Percentiles rank a stretch among this genome's conserved stretches.
Evolutionary conservation across 495 filamentous ascomycete genomes (phyloP).

Genomic region (Parathielavia hyrcaniae): DNA sequence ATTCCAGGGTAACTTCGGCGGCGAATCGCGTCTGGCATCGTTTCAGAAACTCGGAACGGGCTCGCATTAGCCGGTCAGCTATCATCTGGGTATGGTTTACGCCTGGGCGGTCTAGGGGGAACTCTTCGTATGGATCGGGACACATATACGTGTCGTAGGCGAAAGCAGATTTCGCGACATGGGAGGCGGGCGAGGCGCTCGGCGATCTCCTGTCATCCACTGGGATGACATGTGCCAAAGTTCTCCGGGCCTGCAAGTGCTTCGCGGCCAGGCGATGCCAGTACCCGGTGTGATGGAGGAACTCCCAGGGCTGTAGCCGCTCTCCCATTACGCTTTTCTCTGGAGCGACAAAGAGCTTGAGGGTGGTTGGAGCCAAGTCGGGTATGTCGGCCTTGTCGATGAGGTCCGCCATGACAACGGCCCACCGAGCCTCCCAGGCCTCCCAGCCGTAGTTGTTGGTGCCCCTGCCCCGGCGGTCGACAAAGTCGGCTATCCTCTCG

Average conservation of each 20-base stretch:
- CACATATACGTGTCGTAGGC: conserved; percentile 84
- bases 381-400: conserved; percentile 56
- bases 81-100: conserved; percentile 62
- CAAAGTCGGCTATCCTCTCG: conserved; percentile 60
- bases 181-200: conserved; percentile 58
- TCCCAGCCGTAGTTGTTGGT: conserved; percentile 79
- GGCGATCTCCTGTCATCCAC: conserved; percentile 66
- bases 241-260: conserved; percentile 54
- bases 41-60: conserved; percentile 59
- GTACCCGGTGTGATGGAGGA: conserved; percentile 81
- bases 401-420: conserved; percentile 70
- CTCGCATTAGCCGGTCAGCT: conserved; percentile 51
- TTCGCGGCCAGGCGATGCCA: conserved; percentile 70
- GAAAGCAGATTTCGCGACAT: conserved; percentile 60
- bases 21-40: conserved; percentile 58
- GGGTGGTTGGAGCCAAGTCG: conserved; percentile 35
- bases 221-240: conserved; percentile 60
- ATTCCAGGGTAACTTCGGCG: conserved; percentile 62
- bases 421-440: conserved; percentile 82
- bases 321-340: conserved; percentile 67
- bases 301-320: conserved; percentile 65
- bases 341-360: conserved; percentile 49
- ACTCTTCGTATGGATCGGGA: conserved; percentile 67
- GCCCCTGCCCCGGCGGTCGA: conserved; percentile 77
- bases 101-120: conserved; percentile 48